A percentile compares a stretch with the other conserved stretches of the same genome.
Conservation (phyloP, 352 stramenopile species). For the Globisporangium acanthophoron region DNA sequence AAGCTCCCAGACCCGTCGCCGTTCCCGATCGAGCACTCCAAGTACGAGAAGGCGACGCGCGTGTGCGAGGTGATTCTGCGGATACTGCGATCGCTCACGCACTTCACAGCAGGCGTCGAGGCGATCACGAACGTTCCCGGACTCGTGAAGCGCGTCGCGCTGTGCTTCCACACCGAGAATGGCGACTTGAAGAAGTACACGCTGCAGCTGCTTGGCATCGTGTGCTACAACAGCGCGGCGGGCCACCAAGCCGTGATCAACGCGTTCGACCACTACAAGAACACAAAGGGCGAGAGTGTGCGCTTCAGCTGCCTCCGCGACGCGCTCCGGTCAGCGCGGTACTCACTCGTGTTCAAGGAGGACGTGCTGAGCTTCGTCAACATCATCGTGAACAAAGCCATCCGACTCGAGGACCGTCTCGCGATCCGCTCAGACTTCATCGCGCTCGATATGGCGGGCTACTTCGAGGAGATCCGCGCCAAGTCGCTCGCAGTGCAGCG, state of each 20-base stretch:
- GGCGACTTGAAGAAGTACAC: conserved; percentile 80
- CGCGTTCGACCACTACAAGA: conserved; percentile 81
- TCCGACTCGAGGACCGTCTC: conserved; percentile 73
- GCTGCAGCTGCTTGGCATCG: conserved; percentile 73
- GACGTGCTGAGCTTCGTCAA: conserved; percentile 87
- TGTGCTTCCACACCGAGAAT: conserved; percentile 85
- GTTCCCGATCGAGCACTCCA: conserved; percentile 72
- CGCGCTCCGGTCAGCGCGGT: conserved; percentile 74
- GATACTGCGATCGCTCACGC: conserved; percentile 70
- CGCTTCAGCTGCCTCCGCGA: conserved; percentile 80
- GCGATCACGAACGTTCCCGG: conserved; percentile 77
- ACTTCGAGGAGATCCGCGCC: conserved; percentile 84
- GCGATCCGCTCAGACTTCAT: conserved; percentile 84
- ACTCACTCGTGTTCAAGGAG: conserved; percentile 86
- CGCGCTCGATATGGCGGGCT: conserved; percentile 76
- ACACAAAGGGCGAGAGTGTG: conserved; percentile 73
- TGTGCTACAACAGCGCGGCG: conserved; percentile 85
- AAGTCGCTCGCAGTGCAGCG: conserved; percentile 78
- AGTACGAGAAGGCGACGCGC: conserved; percentile 72
- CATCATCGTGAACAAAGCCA: conserved; percentile 88
- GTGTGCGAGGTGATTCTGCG: conserved; percentile 75
- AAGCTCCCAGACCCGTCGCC: conserved; percentile 80
- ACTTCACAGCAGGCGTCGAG: conserved; percentile 75
- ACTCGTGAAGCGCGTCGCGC: conserved; percentile 69
- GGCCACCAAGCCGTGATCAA: conserved; percentile 75